Evolutionary conservation across 176 grass and related monocot genomes (phyloP).

Genomic region (Elymus sibiricus): DNA sequence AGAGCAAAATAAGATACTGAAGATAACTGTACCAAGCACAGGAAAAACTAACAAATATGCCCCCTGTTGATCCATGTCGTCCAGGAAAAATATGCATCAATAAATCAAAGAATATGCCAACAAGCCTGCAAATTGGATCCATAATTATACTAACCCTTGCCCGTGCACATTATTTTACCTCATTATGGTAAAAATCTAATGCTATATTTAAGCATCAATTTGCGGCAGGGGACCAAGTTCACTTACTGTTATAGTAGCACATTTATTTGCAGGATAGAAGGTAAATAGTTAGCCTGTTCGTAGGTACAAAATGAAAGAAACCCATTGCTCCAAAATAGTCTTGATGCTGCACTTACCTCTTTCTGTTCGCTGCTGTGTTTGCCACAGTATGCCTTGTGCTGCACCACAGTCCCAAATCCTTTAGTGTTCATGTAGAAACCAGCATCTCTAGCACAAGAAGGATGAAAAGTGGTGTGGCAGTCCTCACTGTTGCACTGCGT

Average conservation of each 20-base stretch:
- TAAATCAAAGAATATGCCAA: conserved; percentile 1
- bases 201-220: neutral
- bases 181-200: neutral
- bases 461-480: conserved; percentile 78
- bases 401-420: conserved; percentile 34
- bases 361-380: conserved; percentile 79
- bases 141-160: neutral
- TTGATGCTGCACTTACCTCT: conserved; percentile 42
- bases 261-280: conserved; percentile 10
- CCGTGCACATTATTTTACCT: conserved; percentile 4
- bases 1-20: conserved; percentile 31
- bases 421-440: conserved; percentile 97
- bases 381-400: conserved; percentile 87
- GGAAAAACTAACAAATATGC: neutral
- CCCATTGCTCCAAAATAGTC: conserved; percentile 23
- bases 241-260: neutral
- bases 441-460: conserved; percentile 76
- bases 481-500: conserved; percentile 81
- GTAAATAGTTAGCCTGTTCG: neutral
- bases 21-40: neutral
- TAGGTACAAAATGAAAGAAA: neutral
- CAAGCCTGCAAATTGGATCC: neutral
- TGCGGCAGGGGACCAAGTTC: neutral
- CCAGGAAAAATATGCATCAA: conserved; percentile 15
- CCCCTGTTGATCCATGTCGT: neutral